Evolutionary conservation across 2,329 filamentous ascomycete species (phyloP).

Genomic region (Colletotrichum shisoi): DNA sequence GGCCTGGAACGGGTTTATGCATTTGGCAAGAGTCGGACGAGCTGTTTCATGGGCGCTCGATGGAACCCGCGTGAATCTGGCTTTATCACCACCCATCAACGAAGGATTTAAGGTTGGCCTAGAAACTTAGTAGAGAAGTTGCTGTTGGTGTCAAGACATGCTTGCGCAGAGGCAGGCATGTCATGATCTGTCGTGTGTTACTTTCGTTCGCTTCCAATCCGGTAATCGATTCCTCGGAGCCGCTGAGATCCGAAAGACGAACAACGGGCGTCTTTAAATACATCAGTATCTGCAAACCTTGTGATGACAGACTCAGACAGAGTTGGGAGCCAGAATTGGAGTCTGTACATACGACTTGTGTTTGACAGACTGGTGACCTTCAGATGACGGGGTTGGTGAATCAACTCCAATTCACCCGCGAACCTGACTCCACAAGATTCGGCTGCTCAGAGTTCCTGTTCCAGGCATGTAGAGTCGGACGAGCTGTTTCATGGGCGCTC

Average conservation of each 20-base stretch:
- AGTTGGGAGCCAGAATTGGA: background rate
- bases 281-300: constrained; percentile 7
- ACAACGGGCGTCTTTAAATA: background rate
- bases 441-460: constrained; percentile 37
- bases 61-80: no score
- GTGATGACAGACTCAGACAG: no score
- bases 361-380: constrained; percentile 17
- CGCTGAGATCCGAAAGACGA: background rate
- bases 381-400: constrained; percentile 26
- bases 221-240: background rate
- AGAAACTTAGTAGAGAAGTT: no score
- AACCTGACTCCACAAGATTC: constrained; percentile 26
- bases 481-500: background rate
- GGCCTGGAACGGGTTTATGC: no score
- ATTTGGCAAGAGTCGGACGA: no score
- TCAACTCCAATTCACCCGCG: constrained; percentile 1
- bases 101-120: background rate
- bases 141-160: background rate
- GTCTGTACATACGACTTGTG: background rate
- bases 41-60: background rate
- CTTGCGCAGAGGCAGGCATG: background rate
- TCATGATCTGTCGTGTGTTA: background rate
- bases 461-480: constrained; percentile 13
- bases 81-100: background rate
- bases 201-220: background rate